Evolutionary conservation across 2,329 filamentous ascomycete species (phyloP), one percentile per base, ranked within the genome.

Genomic region (Botrytis pseudocinerea): DNA sequence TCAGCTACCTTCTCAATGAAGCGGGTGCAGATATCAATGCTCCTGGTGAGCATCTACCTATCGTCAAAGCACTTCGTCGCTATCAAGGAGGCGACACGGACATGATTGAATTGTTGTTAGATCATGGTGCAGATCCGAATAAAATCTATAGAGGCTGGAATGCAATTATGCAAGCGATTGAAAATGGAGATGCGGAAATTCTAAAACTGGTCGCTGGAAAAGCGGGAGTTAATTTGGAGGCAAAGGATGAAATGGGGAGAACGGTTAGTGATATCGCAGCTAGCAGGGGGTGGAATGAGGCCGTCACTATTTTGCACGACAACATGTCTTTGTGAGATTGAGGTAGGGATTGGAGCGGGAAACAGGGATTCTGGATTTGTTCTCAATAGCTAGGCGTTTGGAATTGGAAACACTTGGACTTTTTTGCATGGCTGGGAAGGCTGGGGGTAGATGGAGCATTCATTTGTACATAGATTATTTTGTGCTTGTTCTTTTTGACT

Each of bases 11-110:
- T 16, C 83, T 92, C 73, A 85, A 88, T 66, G 86, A 90, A 74
- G 89, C 86, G 1, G 86, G 86, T 14, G 90, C 90, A 0, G 89
- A 92, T 77, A 85, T 89, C 62, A 92, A 92, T 79, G 84, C 88
- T 0, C 90, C 91, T 0, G 91, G 91, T 32, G 91, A 93, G 83
- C 91, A 93, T 80, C 82, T 93, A 18, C 91, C 91, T 12, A 86
- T 93, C 70, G 90, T 93, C 80, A 93, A 92, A 81, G 89, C 91
- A 2, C 85, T 93, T 62, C 86, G 90, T 5, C 84, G 89, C 35
- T 87, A 87, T 77, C 83, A 86, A 71, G 84, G 85, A 14, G 83
- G 85, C 48, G 87, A 91, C 76, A 85, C 87, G 0, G 86, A 88
- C 59, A 88, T 91, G 71, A 84, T 92, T 46, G 86, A 90, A 80